phyloP scores from a whole-genome alignment of 208 protist genomes.

The Trypanosoma melophagium region DNA sequence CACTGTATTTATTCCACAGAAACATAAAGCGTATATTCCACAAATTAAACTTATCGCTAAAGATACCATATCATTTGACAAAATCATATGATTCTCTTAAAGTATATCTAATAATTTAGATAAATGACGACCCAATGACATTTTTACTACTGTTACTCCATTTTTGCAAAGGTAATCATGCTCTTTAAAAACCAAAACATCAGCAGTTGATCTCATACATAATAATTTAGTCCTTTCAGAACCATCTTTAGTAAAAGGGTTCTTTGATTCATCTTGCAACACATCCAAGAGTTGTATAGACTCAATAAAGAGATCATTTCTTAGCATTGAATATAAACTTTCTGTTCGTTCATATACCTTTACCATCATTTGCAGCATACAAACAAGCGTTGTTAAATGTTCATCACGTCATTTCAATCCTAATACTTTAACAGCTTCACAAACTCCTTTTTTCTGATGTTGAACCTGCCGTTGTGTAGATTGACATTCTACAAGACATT shows the following conservation, averaged over 20 bases:
- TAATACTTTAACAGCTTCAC: not conserved
- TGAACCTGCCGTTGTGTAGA: not conserved
- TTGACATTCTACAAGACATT: not conserved
- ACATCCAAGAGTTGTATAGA: not conserved
- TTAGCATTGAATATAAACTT: not conserved
- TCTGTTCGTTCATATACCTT: not conserved
- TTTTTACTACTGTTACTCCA: not conserved
- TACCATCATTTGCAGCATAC: not conserved
- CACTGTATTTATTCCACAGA: not conserved
- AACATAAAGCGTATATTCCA: not conserved
- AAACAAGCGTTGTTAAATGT: not conserved
- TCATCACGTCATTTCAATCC: constrained; percentile 2
- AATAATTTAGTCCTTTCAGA: not conserved
- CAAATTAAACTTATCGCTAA: not conserved
- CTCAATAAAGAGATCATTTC: constrained; percentile 1
- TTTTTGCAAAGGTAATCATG: not conserved
- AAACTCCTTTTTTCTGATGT: not conserved
- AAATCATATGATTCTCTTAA: not conserved
- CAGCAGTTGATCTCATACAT: not conserved
- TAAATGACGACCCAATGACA: not conserved
- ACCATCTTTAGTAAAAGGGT: not conserved
- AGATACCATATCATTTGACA: not conserved
- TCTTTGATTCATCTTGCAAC: not conserved
- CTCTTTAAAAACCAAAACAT: not conserved
- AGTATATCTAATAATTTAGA: not conserved